These are phyloP conservation scores for Hypoxylon rickii DNA, from an alignment of 495 filamentous ascomycete genomes.

Conservation along the genomic window DNA sequence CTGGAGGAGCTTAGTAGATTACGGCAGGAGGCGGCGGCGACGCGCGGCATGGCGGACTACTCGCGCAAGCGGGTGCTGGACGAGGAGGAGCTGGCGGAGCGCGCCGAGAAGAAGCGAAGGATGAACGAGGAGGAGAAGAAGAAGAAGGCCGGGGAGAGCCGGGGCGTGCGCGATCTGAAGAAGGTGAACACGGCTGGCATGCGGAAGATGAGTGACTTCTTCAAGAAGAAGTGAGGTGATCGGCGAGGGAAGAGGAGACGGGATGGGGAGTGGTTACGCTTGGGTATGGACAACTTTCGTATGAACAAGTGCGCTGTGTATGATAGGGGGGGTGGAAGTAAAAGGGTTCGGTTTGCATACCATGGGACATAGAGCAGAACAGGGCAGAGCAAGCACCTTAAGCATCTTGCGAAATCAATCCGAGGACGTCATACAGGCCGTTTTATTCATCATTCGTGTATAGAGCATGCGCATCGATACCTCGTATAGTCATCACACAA, in stretches of 20 bases:
- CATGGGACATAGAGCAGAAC: not conserved
- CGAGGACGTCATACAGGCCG: too few relatives aligned
- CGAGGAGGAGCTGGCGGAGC: constrained; percentile 76
- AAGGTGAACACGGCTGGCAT: constrained; percentile 91
- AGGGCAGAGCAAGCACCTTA: not conserved
- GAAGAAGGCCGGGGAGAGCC: constrained; percentile 70
- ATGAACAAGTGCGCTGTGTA: not conserved
- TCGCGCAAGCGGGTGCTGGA: constrained; percentile 69
- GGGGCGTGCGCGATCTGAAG: constrained; percentile 74
- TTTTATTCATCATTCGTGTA: not conserved
- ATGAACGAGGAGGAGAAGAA: constrained; percentile 65
- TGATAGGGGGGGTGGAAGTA: not conserved
- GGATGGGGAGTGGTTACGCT: not conserved
- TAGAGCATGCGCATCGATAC: not conserved
- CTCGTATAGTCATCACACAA: too few relatives aligned
- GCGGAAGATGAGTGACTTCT: constrained; percentile 97
- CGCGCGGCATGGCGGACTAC: constrained; percentile 71
- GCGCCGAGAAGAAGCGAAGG: constrained; percentile 77
- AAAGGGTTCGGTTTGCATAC: not conserved
- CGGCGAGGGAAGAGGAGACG: not conserved
- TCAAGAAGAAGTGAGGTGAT: constrained; percentile 65
- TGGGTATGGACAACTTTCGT: not conserved
- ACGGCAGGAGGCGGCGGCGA: constrained; percentile 68
- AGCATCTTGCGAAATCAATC: not conserved
- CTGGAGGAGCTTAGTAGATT: constrained; percentile 66